phyloP scores from a whole-genome alignment of 148 eudicot genomes.

The Agrostemma githago region DNA sequence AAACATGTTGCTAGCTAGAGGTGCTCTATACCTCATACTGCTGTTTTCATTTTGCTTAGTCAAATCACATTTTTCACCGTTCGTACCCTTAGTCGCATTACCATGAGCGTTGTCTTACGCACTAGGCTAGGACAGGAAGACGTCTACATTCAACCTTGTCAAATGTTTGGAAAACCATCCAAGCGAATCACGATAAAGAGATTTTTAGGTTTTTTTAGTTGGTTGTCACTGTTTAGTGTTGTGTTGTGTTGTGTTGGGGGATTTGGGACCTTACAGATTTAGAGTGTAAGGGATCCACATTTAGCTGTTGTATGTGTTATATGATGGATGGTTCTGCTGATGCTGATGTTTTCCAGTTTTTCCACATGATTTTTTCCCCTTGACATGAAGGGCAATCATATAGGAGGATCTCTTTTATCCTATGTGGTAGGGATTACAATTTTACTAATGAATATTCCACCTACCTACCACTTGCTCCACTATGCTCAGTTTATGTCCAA shows the following conservation, averaged over 20 bases:
- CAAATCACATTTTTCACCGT: neutral
- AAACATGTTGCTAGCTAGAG: slow-evolving; percentile 6
- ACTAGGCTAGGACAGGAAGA: too few relatives aligned
- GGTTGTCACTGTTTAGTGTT: neutral
- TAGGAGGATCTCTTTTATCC: neutral
- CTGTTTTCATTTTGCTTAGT: neutral
- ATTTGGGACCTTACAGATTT: too few relatives aligned
- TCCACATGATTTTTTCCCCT: slow-evolving; percentile 9
- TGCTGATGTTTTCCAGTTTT: neutral
- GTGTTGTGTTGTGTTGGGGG: neutral
- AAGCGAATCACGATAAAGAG: neutral
- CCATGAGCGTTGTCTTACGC: too few relatives aligned
- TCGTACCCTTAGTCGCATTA: too few relatives aligned
- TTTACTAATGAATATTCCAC: slow-evolving; percentile 23
- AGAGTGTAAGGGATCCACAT: neutral
- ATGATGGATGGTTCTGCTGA: neutral
- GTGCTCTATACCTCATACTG: neutral
- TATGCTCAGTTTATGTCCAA: slow-evolving; percentile 9
- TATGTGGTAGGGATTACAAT: slow-evolving; percentile 16
- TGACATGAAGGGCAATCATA: neutral
- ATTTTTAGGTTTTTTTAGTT: too few relatives aligned
- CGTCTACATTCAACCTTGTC: neutral
- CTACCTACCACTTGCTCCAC: slow-evolving; percentile 26
- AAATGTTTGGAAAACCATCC: neutral
- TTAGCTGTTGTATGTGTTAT: neutral